These are phyloP conservation scores for Wolfiporia cocos DNA, from an alignment of 1,284 basidiomycete genomes.

Conservation along the genomic window DNA sequence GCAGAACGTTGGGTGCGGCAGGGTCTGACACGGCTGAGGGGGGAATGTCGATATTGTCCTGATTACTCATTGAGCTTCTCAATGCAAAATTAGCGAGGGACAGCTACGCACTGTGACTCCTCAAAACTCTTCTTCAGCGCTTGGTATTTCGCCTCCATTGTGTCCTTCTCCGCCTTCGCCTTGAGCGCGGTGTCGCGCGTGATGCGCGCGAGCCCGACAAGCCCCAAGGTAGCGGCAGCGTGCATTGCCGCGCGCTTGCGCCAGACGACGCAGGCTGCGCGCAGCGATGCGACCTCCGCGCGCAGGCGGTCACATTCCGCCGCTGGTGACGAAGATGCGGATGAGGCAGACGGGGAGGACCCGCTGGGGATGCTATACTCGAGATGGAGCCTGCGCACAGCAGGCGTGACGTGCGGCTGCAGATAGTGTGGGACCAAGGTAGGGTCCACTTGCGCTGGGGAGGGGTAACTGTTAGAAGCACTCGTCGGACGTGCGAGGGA, in stretches of 20 bases:
- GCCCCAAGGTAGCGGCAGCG: slow-evolving; percentile 45
- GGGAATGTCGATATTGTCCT: slow-evolving; percentile 10
- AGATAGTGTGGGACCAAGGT: slow-evolving; percentile 41
- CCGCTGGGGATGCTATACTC: slow-evolving; percentile 25
- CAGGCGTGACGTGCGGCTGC: slow-evolving; percentile 41
- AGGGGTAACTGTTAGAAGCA: too few species aligned
- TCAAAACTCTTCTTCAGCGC: slow-evolving; percentile 24
- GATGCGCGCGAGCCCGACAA: slow-evolving; percentile 42
- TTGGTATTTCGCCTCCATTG: slow-evolving; percentile 31
- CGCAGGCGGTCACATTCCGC: slow-evolving; percentile 39
- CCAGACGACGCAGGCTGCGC: slow-evolving; percentile 44
- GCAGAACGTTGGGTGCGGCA: slow-evolving; percentile 8
- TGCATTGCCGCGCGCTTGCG: slow-evolving; percentile 52
- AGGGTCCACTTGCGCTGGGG: slow-evolving; percentile 39
- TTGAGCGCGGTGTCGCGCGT: slow-evolving; percentile 42
- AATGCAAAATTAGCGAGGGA: not conserved
- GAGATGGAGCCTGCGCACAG: slow-evolving; percentile 44
- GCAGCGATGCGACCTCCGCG: slow-evolving; percentile 45
- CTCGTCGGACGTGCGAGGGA: not conserved
- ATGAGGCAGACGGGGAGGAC: slow-evolving; percentile 11
- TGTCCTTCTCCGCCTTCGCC: slow-evolving; percentile 39
- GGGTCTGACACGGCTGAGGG: slow-evolving; percentile 5
- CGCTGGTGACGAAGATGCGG: slow-evolving; percentile 11
- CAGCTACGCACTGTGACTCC: slow-evolving; percentile 15
- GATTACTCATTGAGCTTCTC: not conserved